Conservation (phyloP, 371 early-diverging fungal genomes). For the Apophysomyces ossiformis region DNA sequence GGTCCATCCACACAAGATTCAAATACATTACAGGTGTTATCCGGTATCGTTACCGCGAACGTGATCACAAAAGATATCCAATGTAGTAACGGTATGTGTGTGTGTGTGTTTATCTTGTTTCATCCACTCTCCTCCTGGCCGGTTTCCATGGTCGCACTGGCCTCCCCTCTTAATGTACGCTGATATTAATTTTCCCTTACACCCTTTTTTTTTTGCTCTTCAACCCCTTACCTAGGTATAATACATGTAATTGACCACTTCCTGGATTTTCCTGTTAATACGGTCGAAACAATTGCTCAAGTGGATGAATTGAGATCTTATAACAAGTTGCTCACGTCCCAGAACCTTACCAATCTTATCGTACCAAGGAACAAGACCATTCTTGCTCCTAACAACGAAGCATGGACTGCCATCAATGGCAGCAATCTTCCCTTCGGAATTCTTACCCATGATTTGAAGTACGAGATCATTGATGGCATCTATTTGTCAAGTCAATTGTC, state of each 20-base stretch:
- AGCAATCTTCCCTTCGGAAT: constrained; percentile 21
- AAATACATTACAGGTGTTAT: constrained; percentile 17
- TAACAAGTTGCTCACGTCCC: constrained; percentile 25
- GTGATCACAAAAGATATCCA: constrained; percentile 19
- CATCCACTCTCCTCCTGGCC: background rate
- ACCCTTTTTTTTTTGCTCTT: background rate
- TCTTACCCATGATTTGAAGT: constrained; percentile 55
- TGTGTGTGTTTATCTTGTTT: background rate
- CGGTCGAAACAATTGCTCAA: constrained; percentile 23
- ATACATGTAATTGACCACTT: constrained; percentile 25
- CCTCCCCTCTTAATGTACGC: background rate
- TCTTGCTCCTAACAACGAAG: constrained; percentile 23
- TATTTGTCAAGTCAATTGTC: constrained; percentile 6
- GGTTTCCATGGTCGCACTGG: background rate
- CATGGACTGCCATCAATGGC: constrained; percentile 16
- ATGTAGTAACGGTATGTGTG: constrained; percentile 33
- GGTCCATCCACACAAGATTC: constrained; percentile 16
- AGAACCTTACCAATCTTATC: constrained; percentile 25
- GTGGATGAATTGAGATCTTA: constrained; percentile 20
- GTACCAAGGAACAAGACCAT: constrained; percentile 23
- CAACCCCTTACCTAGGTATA: constrained; percentile 18
- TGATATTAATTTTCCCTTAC: background rate
- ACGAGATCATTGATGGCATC: constrained; percentile 65
- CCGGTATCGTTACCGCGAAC: constrained; percentile 28
- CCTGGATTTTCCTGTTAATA: constrained; percentile 23